phyloP scores from a whole-genome alignment of 257 asterid species.

The Apocynum venetum region DNA sequence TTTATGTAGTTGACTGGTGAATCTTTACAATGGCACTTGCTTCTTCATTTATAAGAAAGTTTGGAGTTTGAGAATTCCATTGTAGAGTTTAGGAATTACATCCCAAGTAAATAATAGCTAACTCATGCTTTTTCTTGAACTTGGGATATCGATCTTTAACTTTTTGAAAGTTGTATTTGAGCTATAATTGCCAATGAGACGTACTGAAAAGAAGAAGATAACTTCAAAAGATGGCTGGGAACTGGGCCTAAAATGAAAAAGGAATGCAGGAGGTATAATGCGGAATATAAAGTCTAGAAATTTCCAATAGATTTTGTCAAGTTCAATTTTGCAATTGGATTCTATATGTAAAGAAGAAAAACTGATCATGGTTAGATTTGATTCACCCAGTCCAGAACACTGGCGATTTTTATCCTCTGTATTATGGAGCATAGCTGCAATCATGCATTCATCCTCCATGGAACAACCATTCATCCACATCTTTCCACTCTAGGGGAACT shows the following conservation, averaged over 20 bases:
- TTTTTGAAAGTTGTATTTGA: not conserved
- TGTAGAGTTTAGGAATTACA: not conserved
- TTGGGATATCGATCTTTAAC: not conserved
- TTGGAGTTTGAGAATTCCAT: constrained; percentile 4
- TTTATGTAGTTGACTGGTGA: no score
- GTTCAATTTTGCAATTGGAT: not conserved
- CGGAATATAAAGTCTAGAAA: not conserved
- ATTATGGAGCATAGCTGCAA: not conserved
- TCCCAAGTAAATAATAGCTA: not conserved
- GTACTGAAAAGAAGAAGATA: not conserved
- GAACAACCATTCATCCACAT: no score
- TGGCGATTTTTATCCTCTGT: not conserved
- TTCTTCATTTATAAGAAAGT: not conserved
- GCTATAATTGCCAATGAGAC: not conserved
- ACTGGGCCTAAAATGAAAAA: not conserved
- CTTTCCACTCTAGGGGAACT: no score
- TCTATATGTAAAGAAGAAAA: not conserved
- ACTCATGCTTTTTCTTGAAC: not conserved
- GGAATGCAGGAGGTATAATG: not conserved
- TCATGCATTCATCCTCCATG: not conserved
- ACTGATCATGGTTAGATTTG: not conserved
- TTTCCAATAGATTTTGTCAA: not conserved
- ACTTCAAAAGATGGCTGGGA: not conserved
- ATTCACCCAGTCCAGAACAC: not conserved
- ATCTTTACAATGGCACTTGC: no score